A percentile compares a stretch with the other conserved stretches of the same genome.
These are phyloP conservation scores for Carex arenaria DNA, from an alignment of 202 grass and related monocot species.

Conservation along the genomic window DNA sequence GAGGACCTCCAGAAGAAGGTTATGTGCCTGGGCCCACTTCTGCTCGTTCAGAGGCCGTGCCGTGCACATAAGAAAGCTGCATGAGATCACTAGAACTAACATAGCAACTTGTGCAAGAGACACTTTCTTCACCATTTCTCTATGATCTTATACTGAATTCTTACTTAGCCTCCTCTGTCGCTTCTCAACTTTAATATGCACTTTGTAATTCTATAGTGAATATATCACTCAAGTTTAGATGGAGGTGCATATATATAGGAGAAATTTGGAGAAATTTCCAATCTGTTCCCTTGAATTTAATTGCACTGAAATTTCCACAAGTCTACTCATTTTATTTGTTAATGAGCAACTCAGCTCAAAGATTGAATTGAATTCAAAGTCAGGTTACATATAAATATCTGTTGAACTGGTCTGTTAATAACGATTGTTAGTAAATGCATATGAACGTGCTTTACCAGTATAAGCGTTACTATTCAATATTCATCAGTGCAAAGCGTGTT, in stretches of 20 bases:
- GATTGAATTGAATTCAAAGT: not conserved
- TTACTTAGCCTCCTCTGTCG: not conserved
- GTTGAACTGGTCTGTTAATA: not conserved
- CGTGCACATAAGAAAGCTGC: not conserved
- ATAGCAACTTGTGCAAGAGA: not conserved
- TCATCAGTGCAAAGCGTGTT: not conserved
- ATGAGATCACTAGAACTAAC: not conserved
- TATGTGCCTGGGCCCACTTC: not conserved
- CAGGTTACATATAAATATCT: not conserved
- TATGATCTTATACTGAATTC: not conserved
- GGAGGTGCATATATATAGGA: not conserved
- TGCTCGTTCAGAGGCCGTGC: not conserved
- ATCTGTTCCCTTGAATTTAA: not conserved
- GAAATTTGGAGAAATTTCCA: constrained; percentile 1
- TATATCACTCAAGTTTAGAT: not conserved
- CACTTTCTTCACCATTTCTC: constrained; percentile 14
- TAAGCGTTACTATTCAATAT: not conserved
- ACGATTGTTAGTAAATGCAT: not conserved
- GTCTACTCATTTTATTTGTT: not conserved
- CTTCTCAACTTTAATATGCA: not conserved
- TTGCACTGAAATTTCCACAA: not conserved
- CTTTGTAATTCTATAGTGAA: not conserved
- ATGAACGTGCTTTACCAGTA: not conserved
- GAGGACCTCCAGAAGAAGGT: not conserved
- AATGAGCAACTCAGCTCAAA: not conserved